Conservation (phyloP, 1,284 basidiomycete species). For the Sphagnurus paluster region DNA sequence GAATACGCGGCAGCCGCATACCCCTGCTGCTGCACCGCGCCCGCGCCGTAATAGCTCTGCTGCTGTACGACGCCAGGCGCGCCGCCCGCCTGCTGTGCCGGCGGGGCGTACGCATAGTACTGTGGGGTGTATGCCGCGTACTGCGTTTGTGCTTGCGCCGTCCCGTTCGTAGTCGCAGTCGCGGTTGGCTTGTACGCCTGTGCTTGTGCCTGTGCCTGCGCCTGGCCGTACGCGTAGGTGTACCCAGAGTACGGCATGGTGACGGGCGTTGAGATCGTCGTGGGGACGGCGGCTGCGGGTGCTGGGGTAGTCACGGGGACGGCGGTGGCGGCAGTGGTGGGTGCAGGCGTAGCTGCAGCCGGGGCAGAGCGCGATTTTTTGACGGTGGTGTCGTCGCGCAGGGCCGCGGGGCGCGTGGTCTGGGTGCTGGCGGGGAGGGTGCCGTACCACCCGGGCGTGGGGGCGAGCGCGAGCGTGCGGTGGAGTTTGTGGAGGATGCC, state of each 20-base stretch:
- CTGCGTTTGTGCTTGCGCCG: conserved; percentile 1
- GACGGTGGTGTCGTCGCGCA: conserved; percentile 73
- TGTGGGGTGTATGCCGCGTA: conserved; percentile 36
- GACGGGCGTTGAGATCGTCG: conserved; percentile 17
- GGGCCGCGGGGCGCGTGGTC: conserved; percentile 48
- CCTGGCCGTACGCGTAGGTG: conserved; percentile 31
- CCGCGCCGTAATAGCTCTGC: conserved; percentile 34
- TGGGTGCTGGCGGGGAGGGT: conserved; percentile 51
- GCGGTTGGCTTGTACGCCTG: conserved; percentile 20
- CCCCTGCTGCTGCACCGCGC: conserved; percentile 37
- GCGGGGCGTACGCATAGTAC: conserved; percentile 29
- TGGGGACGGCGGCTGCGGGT: conserved; percentile 5
- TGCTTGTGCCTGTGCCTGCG: conserved; percentile 12
- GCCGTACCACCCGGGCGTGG: conserved; percentile 70
- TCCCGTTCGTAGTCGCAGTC: conserved; percentile 1
- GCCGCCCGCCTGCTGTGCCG: conserved; percentile 1
- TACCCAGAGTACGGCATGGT: conserved; percentile 36
- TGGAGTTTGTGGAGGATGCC: conserved; percentile 66
- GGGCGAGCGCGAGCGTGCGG: conserved; percentile 59
- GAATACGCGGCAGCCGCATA: conserved; percentile 33
- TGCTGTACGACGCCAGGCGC: conserved; percentile 10
- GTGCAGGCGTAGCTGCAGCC: conserved; percentile 22
- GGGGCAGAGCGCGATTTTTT: conserved; percentile 35
- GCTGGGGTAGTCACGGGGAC: conserved; percentile 1
- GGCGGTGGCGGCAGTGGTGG: conserved; percentile 23